Evolutionary conservation across 2,329 filamentous ascomycete genomes (phyloP).

Genomic region (Fusarium cicatricum): DNA sequence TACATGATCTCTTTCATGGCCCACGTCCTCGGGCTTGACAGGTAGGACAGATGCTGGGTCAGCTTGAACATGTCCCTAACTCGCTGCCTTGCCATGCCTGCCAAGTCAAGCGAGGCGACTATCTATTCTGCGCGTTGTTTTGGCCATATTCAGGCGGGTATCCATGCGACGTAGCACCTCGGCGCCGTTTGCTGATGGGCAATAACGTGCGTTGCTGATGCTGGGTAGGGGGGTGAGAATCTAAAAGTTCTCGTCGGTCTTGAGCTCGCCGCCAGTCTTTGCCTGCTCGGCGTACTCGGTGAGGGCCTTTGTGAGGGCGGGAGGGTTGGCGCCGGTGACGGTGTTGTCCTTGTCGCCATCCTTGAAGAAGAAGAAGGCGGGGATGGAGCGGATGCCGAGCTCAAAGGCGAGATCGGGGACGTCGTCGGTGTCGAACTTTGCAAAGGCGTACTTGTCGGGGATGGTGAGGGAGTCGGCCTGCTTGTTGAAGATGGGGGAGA

Average conservation of each 20-base stretch:
- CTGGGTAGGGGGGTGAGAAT: background rate
- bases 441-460: slow-evolving; percentile 59
- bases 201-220: background rate
- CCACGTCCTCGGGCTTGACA: too few species aligned
- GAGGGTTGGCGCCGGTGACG: slow-evolving; percentile 51
- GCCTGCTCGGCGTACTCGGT: slow-evolving; percentile 39
- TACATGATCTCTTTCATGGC: background rate
- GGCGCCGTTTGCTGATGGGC: slow-evolving; percentile 6
- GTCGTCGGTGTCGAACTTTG: slow-evolving; percentile 67
- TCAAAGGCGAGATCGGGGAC: slow-evolving; percentile 58
- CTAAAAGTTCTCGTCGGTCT: slow-evolving; percentile 32
- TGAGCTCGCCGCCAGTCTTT: slow-evolving; percentile 28
- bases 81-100: background rate
- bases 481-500: slow-evolving; percentile 62
- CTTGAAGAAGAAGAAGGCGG: slow-evolving; percentile 68
- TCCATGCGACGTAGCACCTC: slow-evolving; percentile 29
- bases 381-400: slow-evolving; percentile 64
- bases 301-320: slow-evolving; percentile 44
- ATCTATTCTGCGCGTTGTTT: slow-evolving; percentile 11
- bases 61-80: background rate
- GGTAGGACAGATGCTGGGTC: background rate
- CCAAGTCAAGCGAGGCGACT: slow-evolving; percentile 2
- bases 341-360: slow-evolving; percentile 58
- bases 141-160: slow-evolving; percentile 26
- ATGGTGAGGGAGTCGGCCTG: slow-evolving; percentile 52